These are phyloP conservation scores for Cucurbita moschata DNA, from an alignment of 306 rosid genomes.

Conservation along the genomic window DNA sequence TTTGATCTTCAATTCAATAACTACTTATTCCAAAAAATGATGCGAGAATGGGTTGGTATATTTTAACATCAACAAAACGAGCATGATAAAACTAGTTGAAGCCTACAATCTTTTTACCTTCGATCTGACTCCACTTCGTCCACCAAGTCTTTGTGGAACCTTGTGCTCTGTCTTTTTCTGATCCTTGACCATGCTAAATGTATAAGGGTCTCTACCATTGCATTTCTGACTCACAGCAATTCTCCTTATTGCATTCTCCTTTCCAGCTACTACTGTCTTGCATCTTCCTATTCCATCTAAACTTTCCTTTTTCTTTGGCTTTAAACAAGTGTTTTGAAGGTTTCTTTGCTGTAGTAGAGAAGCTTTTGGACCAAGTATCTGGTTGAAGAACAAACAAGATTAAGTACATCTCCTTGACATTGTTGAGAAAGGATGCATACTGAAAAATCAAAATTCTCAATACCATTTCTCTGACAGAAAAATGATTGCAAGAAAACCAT, in stretches of 20 bases:
- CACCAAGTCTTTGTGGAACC: conserved; percentile 12
- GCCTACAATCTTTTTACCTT: not conserved
- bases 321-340: conserved; percentile 10
- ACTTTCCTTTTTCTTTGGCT: conserved; percentile 22
- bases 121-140: not conserved
- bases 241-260: conserved; percentile 32
- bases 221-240: conserved; percentile 20
- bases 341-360: conserved; percentile 19
- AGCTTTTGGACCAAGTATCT: conserved; percentile 22
- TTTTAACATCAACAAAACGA: not conserved
- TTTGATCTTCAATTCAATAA: too few species aligned
- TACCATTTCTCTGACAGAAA: not conserved
- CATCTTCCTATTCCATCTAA: conserved; percentile 23
- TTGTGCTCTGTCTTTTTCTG: conserved; percentile 13
- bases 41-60: not conserved
- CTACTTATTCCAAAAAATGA: not conserved
- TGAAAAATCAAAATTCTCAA: not conserved
- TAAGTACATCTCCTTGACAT: not conserved
- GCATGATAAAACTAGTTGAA: not conserved
- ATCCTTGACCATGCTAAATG: conserved; percentile 13
- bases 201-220: conserved; percentile 21
- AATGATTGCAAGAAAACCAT: not conserved
- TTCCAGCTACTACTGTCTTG: conserved; percentile 11
- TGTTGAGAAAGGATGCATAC: not conserved
- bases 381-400: not conserved